Evolutionary conservation across 352 stramenopile genomes (phyloP).

Genomic region (Plasmopara muralis): DNA sequence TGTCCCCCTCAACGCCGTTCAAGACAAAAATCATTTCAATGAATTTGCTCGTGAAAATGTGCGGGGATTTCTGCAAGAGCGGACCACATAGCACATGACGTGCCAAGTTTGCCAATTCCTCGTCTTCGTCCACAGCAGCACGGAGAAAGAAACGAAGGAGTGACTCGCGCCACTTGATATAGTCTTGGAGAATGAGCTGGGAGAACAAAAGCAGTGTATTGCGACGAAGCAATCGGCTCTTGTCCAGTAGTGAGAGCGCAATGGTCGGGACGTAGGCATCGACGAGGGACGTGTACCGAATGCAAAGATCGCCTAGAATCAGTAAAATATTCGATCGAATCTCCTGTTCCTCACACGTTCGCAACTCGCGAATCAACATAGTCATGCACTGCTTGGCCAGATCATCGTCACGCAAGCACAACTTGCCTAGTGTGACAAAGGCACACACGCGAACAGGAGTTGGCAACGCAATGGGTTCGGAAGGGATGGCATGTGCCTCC

Average conservation of each 20-base stretch:
- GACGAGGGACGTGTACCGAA: conserved; percentile 94
- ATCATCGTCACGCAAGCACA: conserved; percentile 92
- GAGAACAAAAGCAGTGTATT: conserved; percentile 94
- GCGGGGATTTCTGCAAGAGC: conserved; percentile 87
- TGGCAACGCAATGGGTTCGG: conserved; percentile 40
- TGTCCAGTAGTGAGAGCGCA: conserved; percentile 89
- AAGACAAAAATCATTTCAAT: conserved; percentile 96
- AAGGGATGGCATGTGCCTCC: conserved; percentile 6
- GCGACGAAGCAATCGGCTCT: conserved; percentile 85
- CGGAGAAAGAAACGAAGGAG: conserved; percentile 94
- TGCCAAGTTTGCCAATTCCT: conserved; percentile 89
- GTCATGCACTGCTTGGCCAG: conserved; percentile 92
- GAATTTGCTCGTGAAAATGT: conserved; percentile 95
- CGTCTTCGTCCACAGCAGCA: conserved; percentile 90
- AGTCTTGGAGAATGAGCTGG: conserved; percentile 95
- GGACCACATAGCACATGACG: conserved; percentile 89
- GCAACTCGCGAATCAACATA: conserved; percentile 93
- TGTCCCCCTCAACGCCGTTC: conserved; percentile 71
- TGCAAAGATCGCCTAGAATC: conserved; percentile 94
- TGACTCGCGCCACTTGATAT: conserved; percentile 97
- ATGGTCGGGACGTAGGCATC: conserved; percentile 95
- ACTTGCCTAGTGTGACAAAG: conserved; percentile 92
- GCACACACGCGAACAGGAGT: conserved; percentile 85
- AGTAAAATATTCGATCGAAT: conserved; percentile 96
- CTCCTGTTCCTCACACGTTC: conserved; percentile 68